Conservation (phyloP, 768 basidiomycete species). For the Boletus insuetus region DNA sequence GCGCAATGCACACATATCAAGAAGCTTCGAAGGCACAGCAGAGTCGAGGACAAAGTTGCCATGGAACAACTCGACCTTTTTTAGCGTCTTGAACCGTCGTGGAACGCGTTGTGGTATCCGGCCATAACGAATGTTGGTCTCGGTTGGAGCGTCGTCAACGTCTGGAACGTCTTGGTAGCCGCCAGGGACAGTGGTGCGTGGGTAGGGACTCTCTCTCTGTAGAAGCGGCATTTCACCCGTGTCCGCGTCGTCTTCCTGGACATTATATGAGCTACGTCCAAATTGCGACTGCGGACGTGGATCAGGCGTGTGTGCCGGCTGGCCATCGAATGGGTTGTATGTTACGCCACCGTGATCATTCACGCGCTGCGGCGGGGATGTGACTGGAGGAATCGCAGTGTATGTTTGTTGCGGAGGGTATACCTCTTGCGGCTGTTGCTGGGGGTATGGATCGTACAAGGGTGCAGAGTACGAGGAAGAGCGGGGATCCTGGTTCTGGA, state of each 20-base stretch:
- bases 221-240: slow-evolving; percentile 69
- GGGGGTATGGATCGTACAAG: slow-evolving; percentile 19
- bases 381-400: slow-evolving; percentile 8
- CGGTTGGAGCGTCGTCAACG: slow-evolving; percentile 32
- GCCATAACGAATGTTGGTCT: slow-evolving; percentile 79
- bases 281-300: slow-evolving; percentile 28
- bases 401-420: slow-evolving; percentile 26
- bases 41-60: slow-evolving; percentile 94
- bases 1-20: slow-evolving; percentile 74
- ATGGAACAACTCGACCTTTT: slow-evolving; percentile 88
- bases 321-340: slow-evolving; percentile 23
- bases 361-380: slow-evolving; percentile 20
- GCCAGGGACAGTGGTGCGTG: slow-evolving; percentile 44
- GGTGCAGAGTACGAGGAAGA: slow-evolving; percentile 17
- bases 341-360: slow-evolving; percentile 14
- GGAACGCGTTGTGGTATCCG: slow-evolving; percentile 89
- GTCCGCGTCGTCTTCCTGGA: slow-evolving; percentile 45
- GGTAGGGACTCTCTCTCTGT: slow-evolving; percentile 36
- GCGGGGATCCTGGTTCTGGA: slow-evolving; percentile 22
- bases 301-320: slow-evolving; percentile 15
- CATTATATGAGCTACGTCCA: slow-evolving; percentile 36
- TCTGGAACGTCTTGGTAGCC: slow-evolving; percentile 35
- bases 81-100: slow-evolving; percentile 89
- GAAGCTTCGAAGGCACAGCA: slow-evolving; percentile 85
- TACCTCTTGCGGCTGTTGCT: slow-evolving; percentile 20